Conservation (phyloP, 2,329 filamentous ascomycete species). For the Monilinia aucupariae region DNA sequence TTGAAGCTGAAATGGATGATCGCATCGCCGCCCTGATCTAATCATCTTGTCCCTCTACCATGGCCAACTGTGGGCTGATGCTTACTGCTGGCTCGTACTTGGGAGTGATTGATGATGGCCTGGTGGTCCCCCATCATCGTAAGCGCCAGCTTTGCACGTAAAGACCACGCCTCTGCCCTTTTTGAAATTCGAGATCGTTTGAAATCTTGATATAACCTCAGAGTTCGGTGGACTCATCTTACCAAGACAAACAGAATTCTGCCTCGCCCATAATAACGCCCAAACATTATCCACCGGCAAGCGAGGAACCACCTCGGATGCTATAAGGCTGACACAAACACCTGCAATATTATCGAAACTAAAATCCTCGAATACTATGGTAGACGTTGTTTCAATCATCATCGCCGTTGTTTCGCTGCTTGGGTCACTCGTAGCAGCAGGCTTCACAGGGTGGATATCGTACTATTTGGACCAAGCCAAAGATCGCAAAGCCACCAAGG, state of each 20-base stretch:
- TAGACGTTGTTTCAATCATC: conserved; percentile 28
- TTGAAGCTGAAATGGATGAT: background rate
- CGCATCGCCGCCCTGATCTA: background rate
- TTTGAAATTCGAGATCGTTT: background rate
- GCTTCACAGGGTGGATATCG: conserved; percentile 30
- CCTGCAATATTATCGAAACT: background rate
- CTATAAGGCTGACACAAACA: background rate
- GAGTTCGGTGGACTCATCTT: background rate
- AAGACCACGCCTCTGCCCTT: background rate
- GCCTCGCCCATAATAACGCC: background rate
- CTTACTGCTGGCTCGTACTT: background rate
- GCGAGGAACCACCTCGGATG: background rate
- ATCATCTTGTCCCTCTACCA: background rate
- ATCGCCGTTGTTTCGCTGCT: conserved; percentile 29
- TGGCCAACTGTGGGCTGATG: background rate
- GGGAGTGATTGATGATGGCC: background rate
- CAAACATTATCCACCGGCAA: background rate
- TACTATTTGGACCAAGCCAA: conserved; percentile 30
- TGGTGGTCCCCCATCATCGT: background rate
- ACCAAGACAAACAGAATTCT: background rate
- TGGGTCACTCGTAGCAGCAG: conserved; percentile 27
- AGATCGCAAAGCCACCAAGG: conserved; percentile 26
- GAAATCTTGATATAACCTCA: background rate
- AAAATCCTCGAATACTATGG: conserved; percentile 17
- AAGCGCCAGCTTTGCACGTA: conserved; percentile 9